phyloP scores from a whole-genome alignment of 2,329 filamentous ascomycete species.

The Xylariaceae sp. region DNA sequence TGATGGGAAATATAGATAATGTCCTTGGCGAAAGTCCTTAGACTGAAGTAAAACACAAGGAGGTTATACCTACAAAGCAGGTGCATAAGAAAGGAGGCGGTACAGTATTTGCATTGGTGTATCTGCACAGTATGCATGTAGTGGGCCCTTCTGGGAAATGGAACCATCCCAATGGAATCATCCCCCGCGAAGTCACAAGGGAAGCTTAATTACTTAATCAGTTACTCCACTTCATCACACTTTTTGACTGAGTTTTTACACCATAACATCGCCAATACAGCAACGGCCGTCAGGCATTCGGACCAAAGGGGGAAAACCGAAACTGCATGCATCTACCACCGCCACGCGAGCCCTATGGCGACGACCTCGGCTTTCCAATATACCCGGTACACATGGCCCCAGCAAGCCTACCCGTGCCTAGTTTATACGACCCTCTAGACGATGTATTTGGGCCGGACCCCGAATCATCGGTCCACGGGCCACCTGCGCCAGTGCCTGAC shows the following conservation, averaged over 20 bases:
- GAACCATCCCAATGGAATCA: background rate
- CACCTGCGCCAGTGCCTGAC: background rate
- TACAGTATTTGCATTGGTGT: background rate
- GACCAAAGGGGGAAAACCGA: background rate
- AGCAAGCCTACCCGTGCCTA: background rate
- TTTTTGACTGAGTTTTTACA: too few species aligned
- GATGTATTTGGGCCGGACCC: constrained; percentile 21
- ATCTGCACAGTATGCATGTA: background rate
- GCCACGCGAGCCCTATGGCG: constrained; percentile 19
- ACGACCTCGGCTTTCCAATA: constrained; percentile 11
- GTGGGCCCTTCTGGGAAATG: background rate
- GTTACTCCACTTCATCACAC: too few species aligned
- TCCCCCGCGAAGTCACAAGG: too few species aligned
- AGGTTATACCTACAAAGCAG: too few species aligned
- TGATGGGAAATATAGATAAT: too few species aligned
- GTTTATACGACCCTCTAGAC: constrained; percentile 8
- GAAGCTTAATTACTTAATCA: too few species aligned
- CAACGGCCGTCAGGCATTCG: background rate
- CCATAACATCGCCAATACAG: background rate
- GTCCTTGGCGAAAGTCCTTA: too few species aligned
- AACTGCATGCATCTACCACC: constrained; percentile 20
- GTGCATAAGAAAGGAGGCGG: too few species aligned
- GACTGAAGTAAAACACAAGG: too few species aligned
- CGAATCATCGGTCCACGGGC: background rate
- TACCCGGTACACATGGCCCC: constrained; percentile 5